Evolutionary conservation across 169 alveolate genomes (phyloP).

Genomic region (Amoebophrya sp.): DNA sequence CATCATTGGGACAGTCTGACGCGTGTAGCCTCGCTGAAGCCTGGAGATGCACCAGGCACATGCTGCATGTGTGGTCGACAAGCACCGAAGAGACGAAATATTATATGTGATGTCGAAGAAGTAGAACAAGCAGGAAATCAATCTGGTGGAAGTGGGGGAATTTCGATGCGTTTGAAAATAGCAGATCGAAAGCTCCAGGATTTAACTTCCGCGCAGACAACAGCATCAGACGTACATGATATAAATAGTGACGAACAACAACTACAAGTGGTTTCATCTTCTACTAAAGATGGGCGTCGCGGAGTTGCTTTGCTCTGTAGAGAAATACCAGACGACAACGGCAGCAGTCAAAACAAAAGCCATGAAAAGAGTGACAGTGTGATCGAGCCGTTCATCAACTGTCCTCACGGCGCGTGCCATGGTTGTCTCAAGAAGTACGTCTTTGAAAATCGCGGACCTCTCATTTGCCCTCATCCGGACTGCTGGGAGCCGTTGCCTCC

Average conservation of each 20-base stretch:
- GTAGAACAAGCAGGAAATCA: too few relatives aligned
- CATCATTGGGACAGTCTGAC: not conserved
- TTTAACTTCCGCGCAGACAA: too few relatives aligned
- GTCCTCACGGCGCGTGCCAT: not conserved
- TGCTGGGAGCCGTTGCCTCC: slow-evolving; percentile 1
- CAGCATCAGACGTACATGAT: too few relatives aligned
- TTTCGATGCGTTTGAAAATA: too few relatives aligned
- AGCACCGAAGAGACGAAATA: not conserved
- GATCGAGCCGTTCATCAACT: not conserved
- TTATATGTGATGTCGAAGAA: not conserved
- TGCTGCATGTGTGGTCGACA: not conserved
- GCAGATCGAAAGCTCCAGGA: too few relatives aligned
- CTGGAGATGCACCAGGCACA: not conserved
- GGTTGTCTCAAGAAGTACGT: not conserved
- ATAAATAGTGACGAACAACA: too few relatives aligned
- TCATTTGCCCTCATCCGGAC: slow-evolving; percentile 7
- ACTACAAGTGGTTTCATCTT: not conserved
- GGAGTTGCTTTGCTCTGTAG: too few relatives aligned
- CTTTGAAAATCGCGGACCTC: not conserved
- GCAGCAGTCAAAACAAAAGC: not conserved
- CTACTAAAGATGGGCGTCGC: not conserved
- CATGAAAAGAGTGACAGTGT: not conserved
- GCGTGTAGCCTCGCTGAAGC: not conserved
- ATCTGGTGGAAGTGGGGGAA: too few relatives aligned
- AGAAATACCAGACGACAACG: too few relatives aligned